phyloP scores from a whole-genome alignment of 73 alveolate species.

The Paramecium tetraurelia region DNA sequence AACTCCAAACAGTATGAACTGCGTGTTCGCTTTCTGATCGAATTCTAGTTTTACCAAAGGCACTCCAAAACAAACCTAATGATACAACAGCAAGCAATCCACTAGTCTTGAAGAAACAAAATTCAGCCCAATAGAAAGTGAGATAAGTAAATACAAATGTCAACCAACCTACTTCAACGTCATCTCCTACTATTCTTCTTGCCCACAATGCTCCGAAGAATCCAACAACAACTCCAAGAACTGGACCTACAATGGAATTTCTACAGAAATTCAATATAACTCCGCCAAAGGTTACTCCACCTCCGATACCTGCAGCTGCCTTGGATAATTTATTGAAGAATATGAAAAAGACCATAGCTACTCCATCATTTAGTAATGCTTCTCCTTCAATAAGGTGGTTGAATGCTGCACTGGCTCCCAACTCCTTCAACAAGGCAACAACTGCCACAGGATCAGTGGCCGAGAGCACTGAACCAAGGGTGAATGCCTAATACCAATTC shows the following conservation, averaged over 20 bases:
- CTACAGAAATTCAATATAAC: slow-evolving; percentile 55
- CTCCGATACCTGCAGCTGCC: slow-evolving; percentile 60
- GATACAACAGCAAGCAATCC: slow-evolving; percentile 71
- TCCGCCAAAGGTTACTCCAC: slow-evolving; percentile 62
- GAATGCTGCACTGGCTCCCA: slow-evolving; percentile 72
- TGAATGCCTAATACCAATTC: slow-evolving; percentile 67
- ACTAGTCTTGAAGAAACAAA: slow-evolving; percentile 36
- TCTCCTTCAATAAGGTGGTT: slow-evolving; percentile 76
- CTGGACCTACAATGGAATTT: slow-evolving; percentile 72
- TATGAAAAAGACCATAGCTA: slow-evolving; percentile 73
- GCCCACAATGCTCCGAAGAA: slow-evolving; percentile 67
- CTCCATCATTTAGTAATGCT: slow-evolving; percentile 71
- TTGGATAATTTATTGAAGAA: slow-evolving; percentile 58
- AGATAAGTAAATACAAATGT: slow-evolving; percentile 66
- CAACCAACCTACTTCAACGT: slow-evolving; percentile 62
- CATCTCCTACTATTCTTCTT: slow-evolving; percentile 69
- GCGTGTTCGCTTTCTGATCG: slow-evolving; percentile 65
- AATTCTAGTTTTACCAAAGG: slow-evolving; percentile 66
- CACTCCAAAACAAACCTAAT: slow-evolving; percentile 72
- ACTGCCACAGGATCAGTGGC: slow-evolving; percentile 84
- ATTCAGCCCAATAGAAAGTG: slow-evolving; percentile 70
- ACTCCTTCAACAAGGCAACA: slow-evolving; percentile 68
- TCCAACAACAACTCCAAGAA: slow-evolving; percentile 62
- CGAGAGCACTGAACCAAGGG: slow-evolving; percentile 70
- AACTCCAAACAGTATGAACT: slow-evolving; percentile 71